Conservation (phyloP, 352 stramenopile species). For the Phytophthora sansomeana region DNA sequence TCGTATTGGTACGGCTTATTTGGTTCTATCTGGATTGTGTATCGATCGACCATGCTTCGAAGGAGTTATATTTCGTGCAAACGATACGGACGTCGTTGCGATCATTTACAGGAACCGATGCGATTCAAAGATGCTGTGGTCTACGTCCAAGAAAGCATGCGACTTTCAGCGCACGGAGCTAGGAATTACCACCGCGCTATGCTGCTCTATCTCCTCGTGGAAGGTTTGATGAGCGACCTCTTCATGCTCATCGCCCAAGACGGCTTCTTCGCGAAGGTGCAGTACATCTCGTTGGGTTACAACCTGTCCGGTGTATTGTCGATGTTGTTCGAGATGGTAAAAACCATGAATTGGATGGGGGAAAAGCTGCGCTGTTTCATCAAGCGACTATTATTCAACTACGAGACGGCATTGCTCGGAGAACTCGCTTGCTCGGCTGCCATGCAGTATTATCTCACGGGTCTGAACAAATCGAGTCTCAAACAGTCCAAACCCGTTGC, state of each 20-base stretch:
- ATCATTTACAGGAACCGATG: constrained; percentile 28
- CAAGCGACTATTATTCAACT: constrained; percentile 41
- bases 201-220: constrained; percentile 35
- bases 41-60: constrained; percentile 29
- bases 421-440: constrained; percentile 25
- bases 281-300: constrained; percentile 45
- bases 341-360: constrained; percentile 34
- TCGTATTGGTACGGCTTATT: constrained; percentile 42
- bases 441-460: constrained; percentile 39
- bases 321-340: constrained; percentile 39
- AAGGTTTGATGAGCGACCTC: constrained; percentile 41
- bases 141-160: constrained; percentile 37
- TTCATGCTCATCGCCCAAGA: constrained; percentile 45
- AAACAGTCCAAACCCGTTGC: constrained; percentile 15
- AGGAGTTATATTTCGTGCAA: constrained; percentile 33
- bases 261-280: constrained; percentile 38
- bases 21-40: constrained; percentile 31
- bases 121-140: constrained; percentile 31
- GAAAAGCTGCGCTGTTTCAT: constrained; percentile 28
- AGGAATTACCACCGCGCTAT: constrained; percentile 34
- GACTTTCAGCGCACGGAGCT: constrained; percentile 32
- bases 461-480: constrained; percentile 37
- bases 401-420: constrained; percentile 37
- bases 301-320: constrained; percentile 37
- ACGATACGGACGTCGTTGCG: constrained; percentile 25